Conservation (phyloP, 371 early-diverging fungal species). For the Zychaea mexicana region DNA sequence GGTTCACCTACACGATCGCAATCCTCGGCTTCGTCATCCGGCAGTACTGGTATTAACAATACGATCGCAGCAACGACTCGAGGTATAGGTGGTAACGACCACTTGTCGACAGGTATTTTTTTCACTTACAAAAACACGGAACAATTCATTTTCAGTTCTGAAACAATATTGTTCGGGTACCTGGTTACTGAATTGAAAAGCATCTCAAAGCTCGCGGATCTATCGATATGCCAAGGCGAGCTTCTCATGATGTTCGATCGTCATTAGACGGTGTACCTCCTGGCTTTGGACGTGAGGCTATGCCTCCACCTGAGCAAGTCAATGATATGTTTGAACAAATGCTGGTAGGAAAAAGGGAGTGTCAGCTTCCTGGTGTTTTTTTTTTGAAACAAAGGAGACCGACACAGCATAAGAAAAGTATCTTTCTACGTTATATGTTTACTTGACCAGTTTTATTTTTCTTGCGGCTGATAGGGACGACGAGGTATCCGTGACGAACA, state of each 20-base stretch:
- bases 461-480: slow-evolving; percentile 13
- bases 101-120: background rate
- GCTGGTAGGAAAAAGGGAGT: too few relatives aligned
- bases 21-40: slow-evolving; percentile 2
- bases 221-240: slow-evolving; percentile 1
- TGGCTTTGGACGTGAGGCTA: slow-evolving; percentile 14
- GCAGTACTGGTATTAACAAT: background rate
- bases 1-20: background rate
- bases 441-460: background rate
- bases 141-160: background rate
- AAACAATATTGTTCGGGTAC: background rate
- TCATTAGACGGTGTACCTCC: slow-evolving; percentile 19
- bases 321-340: slow-evolving; percentile 50
- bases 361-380: slow-evolving; percentile 3
- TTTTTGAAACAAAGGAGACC: background rate
- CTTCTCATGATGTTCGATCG: slow-evolving; percentile 10
- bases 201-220: background rate
- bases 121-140: background rate
- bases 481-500: slow-evolving; percentile 41
- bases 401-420: background rate
- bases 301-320: slow-evolving; percentile 38
- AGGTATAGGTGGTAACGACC: background rate
- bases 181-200: background rate
- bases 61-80: background rate
- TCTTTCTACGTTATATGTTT: background rate